Evolutionary conservation across 2,329 filamentous ascomycete species (phyloP).

Genomic region (Dactylellina haptotyla): DNA sequence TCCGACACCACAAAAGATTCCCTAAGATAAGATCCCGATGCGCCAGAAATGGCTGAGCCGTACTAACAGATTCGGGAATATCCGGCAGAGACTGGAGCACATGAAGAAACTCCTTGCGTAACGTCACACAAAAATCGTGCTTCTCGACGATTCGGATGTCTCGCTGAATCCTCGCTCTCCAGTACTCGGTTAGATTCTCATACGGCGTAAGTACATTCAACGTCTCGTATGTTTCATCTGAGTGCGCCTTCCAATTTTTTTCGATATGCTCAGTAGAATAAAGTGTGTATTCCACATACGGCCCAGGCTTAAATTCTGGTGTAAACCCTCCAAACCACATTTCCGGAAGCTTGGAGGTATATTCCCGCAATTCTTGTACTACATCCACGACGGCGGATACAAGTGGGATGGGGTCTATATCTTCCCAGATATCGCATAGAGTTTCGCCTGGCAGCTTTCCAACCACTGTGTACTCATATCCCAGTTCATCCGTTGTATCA

Average conservation of each 20-base stretch:
- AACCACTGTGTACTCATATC: constrained; percentile 32
- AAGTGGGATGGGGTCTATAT: constrained; percentile 21
- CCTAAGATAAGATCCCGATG: constrained; percentile 55
- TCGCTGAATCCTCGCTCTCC: constrained; percentile 26
- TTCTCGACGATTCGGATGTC: constrained; percentile 38
- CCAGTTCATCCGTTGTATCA: constrained; percentile 25
- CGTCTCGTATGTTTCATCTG: constrained; percentile 33
- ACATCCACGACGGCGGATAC: constrained; percentile 39
- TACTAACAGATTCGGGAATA: constrained; percentile 18
- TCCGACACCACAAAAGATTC: constrained; percentile 55
- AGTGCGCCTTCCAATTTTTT: constrained; percentile 30
- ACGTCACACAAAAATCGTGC: constrained; percentile 18
- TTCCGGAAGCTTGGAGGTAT: constrained; percentile 16
- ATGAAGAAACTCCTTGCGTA: constrained; percentile 12
- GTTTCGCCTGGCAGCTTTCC: constrained; percentile 43
- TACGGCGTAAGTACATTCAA: constrained; percentile 33
- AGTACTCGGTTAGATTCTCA: constrained; percentile 32
- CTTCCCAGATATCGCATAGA: constrained; percentile 41
- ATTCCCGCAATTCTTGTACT: constrained; percentile 24
- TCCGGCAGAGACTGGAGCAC: constrained; percentile 3
- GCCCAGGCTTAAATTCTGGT: constrained; percentile 42
- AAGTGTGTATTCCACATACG: constrained; percentile 34
- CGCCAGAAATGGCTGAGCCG: constrained; percentile 36
- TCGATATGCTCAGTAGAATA: constrained; percentile 29
- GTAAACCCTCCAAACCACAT: constrained; percentile 44